Percentiles rank a stretch among this genome's conserved stretches.
These are phyloP conservation scores for Delitschia confertaspora DNA, from an alignment of 495 filamentous ascomycete genomes.

Conservation along the genomic window DNA sequence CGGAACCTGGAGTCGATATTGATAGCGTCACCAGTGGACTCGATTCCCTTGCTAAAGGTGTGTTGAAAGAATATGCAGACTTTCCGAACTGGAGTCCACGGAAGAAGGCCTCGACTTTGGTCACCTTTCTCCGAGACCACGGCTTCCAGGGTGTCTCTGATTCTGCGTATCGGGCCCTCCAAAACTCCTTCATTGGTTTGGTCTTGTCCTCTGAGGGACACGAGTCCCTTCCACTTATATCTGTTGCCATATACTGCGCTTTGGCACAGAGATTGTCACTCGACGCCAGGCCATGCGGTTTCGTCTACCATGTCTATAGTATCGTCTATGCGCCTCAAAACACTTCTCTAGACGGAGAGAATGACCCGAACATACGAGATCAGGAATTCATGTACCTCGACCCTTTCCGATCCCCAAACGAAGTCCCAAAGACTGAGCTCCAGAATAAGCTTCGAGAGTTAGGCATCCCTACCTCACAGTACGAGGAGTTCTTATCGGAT, in stretches of 20 bases:
- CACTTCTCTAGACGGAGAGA: slow-evolving; percentile 54
- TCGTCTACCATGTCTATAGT: slow-evolving; percentile 73
- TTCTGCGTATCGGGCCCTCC: slow-evolving; percentile 65
- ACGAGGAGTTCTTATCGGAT: slow-evolving; percentile 49
- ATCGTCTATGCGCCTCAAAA: slow-evolving; percentile 53
- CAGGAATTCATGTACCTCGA: slow-evolving; percentile 63
- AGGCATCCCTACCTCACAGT: slow-evolving; percentile 47
- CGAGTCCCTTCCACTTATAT: slow-evolving; percentile 69
- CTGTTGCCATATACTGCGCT: slow-evolving; percentile 62
- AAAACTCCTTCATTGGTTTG: slow-evolving; percentile 78
- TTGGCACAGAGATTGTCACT: slow-evolving; percentile 59
- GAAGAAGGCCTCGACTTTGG: slow-evolving; percentile 57
- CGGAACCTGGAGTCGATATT: slow-evolving; percentile 59
- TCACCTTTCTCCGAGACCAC: slow-evolving; percentile 53
- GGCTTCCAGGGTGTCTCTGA: slow-evolving; percentile 59
- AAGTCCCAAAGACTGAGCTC: slow-evolving; percentile 53
- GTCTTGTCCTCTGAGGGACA: slow-evolving; percentile 52
- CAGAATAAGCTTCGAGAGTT: slow-evolving; percentile 51
- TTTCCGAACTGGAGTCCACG: slow-evolving; percentile 48
- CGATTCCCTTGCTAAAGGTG: slow-evolving; percentile 49
- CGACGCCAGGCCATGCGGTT: slow-evolving; percentile 61
- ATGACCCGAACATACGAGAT: slow-evolving; percentile 7
- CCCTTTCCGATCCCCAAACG: slow-evolving; percentile 62
- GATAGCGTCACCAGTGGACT: slow-evolving; percentile 59
- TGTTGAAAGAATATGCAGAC: slow-evolving; percentile 43